Evolutionary conservation across 164 flowering plant species (phyloP), one percentile per base, ranked within the genome.

Genomic region (Pachysandra terminalis): DNA sequence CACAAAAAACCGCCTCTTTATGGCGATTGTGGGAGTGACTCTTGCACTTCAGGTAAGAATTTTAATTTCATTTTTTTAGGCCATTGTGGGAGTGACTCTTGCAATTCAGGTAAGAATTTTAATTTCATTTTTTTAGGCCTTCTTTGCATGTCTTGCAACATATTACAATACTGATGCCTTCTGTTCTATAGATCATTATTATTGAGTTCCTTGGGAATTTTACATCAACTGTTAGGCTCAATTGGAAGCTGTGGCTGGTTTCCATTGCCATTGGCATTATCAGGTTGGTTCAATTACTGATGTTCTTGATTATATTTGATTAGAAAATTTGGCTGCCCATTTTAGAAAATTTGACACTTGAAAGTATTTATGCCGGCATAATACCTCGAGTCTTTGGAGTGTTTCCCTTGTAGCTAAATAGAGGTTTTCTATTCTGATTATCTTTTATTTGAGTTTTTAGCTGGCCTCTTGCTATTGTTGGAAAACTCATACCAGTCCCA

Each of bases 401-500:
- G 59, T 19, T 16, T 52, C 32, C n/a, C 26, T 27, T 35, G 40
- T 28, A 15, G 25, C 61, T 63, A 35, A 67, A 15, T 16, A 53
- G 52, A 9, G 17, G 15, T 7, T 7, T 7, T 17, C 55, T 9
- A 10, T 67, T 48, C 24, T 19, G 17, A 1, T 21, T 9, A 48
- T 41, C 2, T 22, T 35, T 10, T n/a, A n/a, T n/a, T 27, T 69
- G 28, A 32, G 3, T 32, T 32, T 32, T 32, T 76, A 95, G 98
- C 69, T 95, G 98, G 97, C 98, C 98, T 15, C 89, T 95, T 32
- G 98, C 98, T 32, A 61, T 66, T 14, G 0, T 87, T 67, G 96
- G 92, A 25, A 94, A 94, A 65, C 74, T 91, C 51, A 77, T 94
- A 63, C 98, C 96, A 14, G 98, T 94, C 10, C 95, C 98, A 1